Evolutionary conservation across 768 basidiomycete species (phyloP).

Genomic region (Cyclocybe cylindracea): DNA sequence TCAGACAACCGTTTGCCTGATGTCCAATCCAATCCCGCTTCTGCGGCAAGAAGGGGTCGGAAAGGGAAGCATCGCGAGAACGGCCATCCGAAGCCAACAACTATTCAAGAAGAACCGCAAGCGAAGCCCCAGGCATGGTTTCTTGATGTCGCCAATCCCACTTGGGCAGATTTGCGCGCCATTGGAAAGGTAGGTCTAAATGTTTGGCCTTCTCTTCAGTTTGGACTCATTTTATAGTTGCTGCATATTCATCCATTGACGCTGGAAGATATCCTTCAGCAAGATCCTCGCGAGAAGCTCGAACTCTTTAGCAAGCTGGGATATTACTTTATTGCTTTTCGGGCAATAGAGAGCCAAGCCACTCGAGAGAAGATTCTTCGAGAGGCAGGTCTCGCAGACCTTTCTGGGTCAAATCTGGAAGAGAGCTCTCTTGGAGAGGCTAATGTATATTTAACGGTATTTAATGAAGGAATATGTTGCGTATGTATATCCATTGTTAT

Average conservation of each 20-base stretch:
- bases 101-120: slow-evolving; percentile 17
- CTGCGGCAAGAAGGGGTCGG: slow-evolving; percentile 22
- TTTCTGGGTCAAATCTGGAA: slow-evolving; percentile 23
- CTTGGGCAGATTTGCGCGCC: slow-evolving; percentile 83
- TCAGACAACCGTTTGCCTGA: not conserved
- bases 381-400: slow-evolving; percentile 27
- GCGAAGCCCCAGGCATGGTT: slow-evolving; percentile 73
- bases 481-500: slow-evolving; percentile 43
- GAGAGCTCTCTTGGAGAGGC: slow-evolving; percentile 66
- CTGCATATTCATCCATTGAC: slow-evolving; percentile 91
- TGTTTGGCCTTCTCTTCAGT: not conserved
- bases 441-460: slow-evolving; percentile 88
- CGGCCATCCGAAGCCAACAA: slow-evolving; percentile 3
- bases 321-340: slow-evolving; percentile 90
- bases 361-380: slow-evolving; percentile 40
- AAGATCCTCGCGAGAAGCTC: slow-evolving; percentile 90
- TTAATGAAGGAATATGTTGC: slow-evolving; percentile 82
- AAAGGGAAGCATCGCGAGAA: slow-evolving; percentile 50
- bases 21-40: slow-evolving; percentile 2
- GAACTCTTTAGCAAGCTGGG: slow-evolving; percentile 86
- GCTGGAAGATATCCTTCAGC: slow-evolving; percentile 89
- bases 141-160: slow-evolving; percentile 85
- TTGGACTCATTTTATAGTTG: slow-evolving; percentile 43
- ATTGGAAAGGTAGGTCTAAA: slow-evolving; percentile 71
- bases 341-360: slow-evolving; percentile 68